phyloP scores from a whole-genome alignment of 306 rosid genomes.

The Rosa chinensis region DNA sequence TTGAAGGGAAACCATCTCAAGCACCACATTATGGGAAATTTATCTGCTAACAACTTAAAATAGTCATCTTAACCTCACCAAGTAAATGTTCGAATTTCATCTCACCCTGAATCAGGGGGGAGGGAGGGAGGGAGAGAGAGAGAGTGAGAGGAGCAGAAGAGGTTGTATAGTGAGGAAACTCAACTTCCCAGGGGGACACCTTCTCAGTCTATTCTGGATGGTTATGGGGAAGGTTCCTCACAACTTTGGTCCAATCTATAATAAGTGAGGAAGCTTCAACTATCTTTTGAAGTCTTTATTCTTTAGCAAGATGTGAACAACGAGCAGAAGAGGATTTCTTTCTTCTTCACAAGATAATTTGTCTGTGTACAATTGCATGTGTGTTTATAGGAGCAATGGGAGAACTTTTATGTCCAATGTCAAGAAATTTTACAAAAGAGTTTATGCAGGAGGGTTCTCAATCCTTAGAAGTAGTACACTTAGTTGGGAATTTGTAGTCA shows the following conservation, averaged over 20 bases:
- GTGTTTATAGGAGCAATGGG: neutral
- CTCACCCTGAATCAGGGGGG: neutral
- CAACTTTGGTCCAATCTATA: conserved; percentile 19
- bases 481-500: neutral
- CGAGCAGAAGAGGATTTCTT: conserved; percentile 8
- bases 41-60: too few relatives aligned
- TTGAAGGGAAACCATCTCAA: neutral
- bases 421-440: neutral
- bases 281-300: neutral
- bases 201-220: neutral
- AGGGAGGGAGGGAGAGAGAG: too few relatives aligned
- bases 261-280: conserved; percentile 30
- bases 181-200: neutral
- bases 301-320: neutral
- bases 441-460: neutral
- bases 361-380: neutral
- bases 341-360: neutral
- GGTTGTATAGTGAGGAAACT: neutral
- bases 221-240: conserved; percentile 22
- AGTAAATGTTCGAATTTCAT: too few relatives aligned
- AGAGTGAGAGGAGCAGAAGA: neutral
- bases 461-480: neutral
- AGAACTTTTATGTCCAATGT: neutral
- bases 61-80: too few relatives aligned
- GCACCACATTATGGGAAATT: neutral